These are phyloP conservation scores for Mycosarcoma maydis DNA, from an alignment of 1,284 basidiomycete species.

Conservation along the genomic window DNA sequence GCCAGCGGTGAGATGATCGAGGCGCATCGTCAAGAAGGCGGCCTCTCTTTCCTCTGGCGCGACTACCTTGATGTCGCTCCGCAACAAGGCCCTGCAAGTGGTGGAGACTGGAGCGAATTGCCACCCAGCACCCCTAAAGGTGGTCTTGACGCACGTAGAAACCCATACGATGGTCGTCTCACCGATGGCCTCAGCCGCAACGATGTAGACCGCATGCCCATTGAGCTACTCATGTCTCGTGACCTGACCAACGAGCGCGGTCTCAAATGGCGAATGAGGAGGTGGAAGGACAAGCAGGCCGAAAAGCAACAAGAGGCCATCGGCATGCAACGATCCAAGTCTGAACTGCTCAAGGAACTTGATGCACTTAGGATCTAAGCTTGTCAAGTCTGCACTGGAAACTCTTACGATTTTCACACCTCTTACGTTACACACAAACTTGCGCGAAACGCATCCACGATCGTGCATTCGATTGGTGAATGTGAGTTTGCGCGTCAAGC, in stretches of 20 bases:
- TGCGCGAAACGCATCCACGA: too few relatives aligned
- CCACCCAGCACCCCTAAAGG: conserved; percentile 14
- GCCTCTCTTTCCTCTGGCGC: conserved; percentile 55
- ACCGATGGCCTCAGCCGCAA: conserved; percentile 30
- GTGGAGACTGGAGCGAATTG: conserved; percentile 54
- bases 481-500: conserved; percentile 3
- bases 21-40: conserved; percentile 50
- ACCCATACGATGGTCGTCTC: conserved; percentile 36
- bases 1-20: conserved; percentile 36
- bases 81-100: conserved; percentile 55
- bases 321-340: conserved; percentile 8
- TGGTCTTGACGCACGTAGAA: conserved; percentile 25
- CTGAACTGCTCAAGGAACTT: conserved; percentile 55
- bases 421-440: too few relatives aligned
- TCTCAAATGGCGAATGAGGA: conserved; percentile 62
- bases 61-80: conserved; percentile 65
- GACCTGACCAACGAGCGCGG: conserved; percentile 61
- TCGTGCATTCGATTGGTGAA: background rate
- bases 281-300: conserved; percentile 49
- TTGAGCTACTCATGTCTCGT: conserved; percentile 63
- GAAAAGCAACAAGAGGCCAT: conserved; percentile 24
- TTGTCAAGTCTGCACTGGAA: too few relatives aligned
- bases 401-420: too few relatives aligned
- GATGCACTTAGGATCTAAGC: conserved; percentile 49
- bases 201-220: conserved; percentile 63